phyloP scores from a whole-genome alignment of 306 rosid species.

The Vicia villosa region DNA sequence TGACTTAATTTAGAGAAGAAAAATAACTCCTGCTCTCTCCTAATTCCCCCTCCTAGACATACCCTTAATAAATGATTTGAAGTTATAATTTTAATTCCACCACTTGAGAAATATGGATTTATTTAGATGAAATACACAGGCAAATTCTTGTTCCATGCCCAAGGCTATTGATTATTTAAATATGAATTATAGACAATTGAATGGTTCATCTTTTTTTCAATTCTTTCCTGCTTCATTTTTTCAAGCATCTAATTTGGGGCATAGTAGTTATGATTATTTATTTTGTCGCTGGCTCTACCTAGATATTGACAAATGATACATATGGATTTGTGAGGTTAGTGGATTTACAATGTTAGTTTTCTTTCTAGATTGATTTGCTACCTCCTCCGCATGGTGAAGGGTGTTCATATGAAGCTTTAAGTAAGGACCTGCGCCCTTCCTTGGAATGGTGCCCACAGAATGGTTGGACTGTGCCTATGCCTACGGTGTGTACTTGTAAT shows the following conservation, averaged over 20 bases:
- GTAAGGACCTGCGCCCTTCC: slow-evolving; percentile 80
- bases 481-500: slow-evolving; percentile 50
- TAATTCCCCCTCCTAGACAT: no score
- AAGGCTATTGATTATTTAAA: background rate
- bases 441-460: slow-evolving; percentile 66
- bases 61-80: background rate
- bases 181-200: slow-evolving; percentile 5
- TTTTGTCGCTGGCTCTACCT: slow-evolving; percentile 6
- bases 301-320: slow-evolving; percentile 33
- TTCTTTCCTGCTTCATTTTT: background rate
- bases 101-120: background rate
- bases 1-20: no score
- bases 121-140: background rate
- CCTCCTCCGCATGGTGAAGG: slow-evolving; percentile 92
- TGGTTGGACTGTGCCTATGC: slow-evolving; percentile 76
- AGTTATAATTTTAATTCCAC: background rate
- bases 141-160: background rate
- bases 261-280: slow-evolving; percentile 2
- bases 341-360: slow-evolving; percentile 38
- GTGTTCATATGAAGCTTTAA: slow-evolving; percentile 45
- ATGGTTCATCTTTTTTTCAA: background rate
- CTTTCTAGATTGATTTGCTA: slow-evolving; percentile 65
- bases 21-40: no score
- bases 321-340: slow-evolving; percentile 46
- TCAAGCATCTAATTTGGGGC: slow-evolving; percentile 1